Base-by-base conservation (phyloP, 1,284 basidiomycete genomes). In the Melampsora occidentalis region DNA sequence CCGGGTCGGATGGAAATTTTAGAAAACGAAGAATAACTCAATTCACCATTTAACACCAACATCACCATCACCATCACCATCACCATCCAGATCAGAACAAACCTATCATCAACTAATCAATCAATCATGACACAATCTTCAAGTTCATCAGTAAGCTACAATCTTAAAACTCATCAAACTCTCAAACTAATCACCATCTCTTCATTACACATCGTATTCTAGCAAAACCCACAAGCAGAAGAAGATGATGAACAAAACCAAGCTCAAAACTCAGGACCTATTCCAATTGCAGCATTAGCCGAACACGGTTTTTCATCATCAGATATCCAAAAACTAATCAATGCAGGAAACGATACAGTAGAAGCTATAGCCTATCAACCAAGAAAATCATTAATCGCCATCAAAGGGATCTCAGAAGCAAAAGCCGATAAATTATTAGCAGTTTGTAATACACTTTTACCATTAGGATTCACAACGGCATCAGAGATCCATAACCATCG, bases 341-440 rank as follows among this genome's bases (percentile, higher is more conserved):
- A 97, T 77, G 91, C 92, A 20, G 97, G 97, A 7, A 88, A 92
- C 78, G 89, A 97, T 83, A 99, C 97, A 0, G 89, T 99, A 78
- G 96, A 99, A 84, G 89, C 93, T 18, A 92, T 99, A 69, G 96
- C 94, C 20, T 99, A 96, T 83, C 98, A 96, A 0, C 94, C 97
- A 9, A 98, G 97, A 87, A 99, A 99, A 85, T 86, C 87, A 63
- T 86, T 99, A 48, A 88, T 93, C 78, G 88, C 89, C 5, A 95
- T 99, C 82, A 99, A 98, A 84, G 97, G 97, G 22, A 97, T 99
- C 78, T 97, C 94, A 42, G 97, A 99, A 81, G 89, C 91, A 80
- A 99, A 99, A 83, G 97, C 96, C 2, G 97, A 99, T 83, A 98
- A 96, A 86, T 96, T 99, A 77, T 84, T 99, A 31, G 86, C 59